These are phyloP conservation scores for Pterocarpus macrocarpus DNA, from an alignment of 306 rosid genomes.

Conservation along the genomic window DNA sequence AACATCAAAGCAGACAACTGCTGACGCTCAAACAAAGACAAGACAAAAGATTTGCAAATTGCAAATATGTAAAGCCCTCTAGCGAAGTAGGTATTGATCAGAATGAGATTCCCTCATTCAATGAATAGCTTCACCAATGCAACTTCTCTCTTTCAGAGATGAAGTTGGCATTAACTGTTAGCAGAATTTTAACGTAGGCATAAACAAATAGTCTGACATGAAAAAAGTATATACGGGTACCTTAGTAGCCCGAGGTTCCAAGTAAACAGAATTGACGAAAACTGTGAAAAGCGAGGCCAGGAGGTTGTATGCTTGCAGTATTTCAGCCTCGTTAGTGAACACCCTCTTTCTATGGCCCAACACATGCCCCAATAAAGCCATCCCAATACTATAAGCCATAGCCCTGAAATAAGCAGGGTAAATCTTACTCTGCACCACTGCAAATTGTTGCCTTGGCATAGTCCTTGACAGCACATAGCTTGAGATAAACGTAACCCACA, in stretches of 20 bases:
- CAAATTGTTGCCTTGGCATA: constrained; percentile 82
- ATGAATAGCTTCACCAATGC: no score
- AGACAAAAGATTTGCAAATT: no score
- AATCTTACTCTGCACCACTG: constrained; percentile 84
- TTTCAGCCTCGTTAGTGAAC: constrained; percentile 19
- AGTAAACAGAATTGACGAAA: constrained; percentile 63
- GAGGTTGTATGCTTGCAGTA: constrained; percentile 60
- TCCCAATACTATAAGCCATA: constrained; percentile 60
- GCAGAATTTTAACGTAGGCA: not conserved
- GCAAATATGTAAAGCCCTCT: no score
- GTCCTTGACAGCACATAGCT: constrained; percentile 65
- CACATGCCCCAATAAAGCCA: constrained; percentile 65
- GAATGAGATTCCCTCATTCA: no score
- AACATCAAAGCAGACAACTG: no score
- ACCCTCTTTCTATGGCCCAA: constrained; percentile 36
- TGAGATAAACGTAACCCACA: constrained; percentile 80
- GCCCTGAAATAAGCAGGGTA: constrained; percentile 75
- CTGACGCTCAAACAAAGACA: no score
- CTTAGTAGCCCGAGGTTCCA: constrained; percentile 90
- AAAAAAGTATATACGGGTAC: constrained; percentile 35
- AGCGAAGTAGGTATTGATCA: no score
- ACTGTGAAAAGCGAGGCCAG: constrained; percentile 54
- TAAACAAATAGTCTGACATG: not conserved
- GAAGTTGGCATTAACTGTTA: not conserved
- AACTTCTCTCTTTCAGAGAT: not conserved